phyloP scores from a whole-genome alignment of 495 filamentous ascomycete genomes.

The Xylaria grammica region DNA sequence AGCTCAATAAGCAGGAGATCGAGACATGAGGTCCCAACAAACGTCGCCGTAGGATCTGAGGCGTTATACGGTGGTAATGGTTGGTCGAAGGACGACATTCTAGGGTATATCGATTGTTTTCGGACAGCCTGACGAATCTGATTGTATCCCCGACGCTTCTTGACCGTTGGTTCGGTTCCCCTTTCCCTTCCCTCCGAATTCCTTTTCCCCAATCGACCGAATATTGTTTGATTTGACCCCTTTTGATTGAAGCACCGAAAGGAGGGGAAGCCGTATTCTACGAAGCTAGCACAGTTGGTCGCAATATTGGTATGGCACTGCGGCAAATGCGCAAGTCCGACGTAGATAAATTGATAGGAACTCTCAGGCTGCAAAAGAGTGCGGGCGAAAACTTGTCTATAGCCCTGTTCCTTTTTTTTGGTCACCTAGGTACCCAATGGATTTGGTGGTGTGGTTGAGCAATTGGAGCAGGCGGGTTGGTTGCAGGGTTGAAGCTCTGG shows the following conservation, averaged over 20 bases:
- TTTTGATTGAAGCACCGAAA: not conserved
- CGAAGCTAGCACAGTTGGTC: not conserved
- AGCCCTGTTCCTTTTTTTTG: not conserved
- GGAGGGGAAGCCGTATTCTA: not conserved
- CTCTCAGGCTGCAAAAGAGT: not conserved
- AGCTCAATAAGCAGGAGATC: conserved; percentile 96
- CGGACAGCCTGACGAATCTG: not conserved
- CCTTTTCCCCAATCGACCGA: not conserved
- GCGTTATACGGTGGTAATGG: conserved; percentile 70
- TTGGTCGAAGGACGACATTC: conserved; percentile 76
- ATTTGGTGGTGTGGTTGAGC: not conserved
- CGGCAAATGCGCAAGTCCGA: not conserved
- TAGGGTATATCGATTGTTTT: not conserved
- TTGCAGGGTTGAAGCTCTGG: conserved; percentile 3
- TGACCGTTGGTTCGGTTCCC: not conserved
- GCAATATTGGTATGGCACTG: not conserved
- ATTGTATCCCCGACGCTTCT: not conserved
- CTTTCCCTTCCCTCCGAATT: not conserved
- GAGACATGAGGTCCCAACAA: conserved; percentile 79
- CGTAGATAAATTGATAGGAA: not conserved
- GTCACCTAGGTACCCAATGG: not conserved
- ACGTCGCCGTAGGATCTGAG: conserved; percentile 76
- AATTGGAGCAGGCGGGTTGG: not conserved
- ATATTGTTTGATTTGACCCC: too few relatives aligned
- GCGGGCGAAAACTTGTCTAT: not conserved